A percentile compares a stretch with the other conserved stretches of the same genome.
phyloP scores from a whole-genome alignment of 352 stramenopile species.

The Phytophthora cryptogea region DNA sequence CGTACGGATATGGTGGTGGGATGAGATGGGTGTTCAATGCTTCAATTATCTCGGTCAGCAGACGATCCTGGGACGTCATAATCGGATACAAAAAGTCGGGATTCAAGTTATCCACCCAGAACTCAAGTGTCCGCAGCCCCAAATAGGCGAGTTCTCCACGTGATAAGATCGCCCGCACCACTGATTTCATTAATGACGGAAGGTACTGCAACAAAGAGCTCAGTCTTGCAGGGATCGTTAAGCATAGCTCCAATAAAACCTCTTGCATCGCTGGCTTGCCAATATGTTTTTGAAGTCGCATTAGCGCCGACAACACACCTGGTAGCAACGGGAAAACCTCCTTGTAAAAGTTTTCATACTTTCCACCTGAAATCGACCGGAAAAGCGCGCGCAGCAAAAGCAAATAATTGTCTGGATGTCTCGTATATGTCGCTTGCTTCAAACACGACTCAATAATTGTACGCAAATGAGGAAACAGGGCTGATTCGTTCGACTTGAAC shows the following conservation, averaged over 20 bases:
- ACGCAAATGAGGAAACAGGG: slow-evolving; percentile 93
- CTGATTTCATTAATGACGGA: slow-evolving; percentile 95
- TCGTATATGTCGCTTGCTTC: slow-evolving; percentile 89
- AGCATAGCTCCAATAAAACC: slow-evolving; percentile 94
- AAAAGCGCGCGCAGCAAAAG: slow-evolving; percentile 95
- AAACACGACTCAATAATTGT: slow-evolving; percentile 94
- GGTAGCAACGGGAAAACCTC: slow-evolving; percentile 95
- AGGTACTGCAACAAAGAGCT: slow-evolving; percentile 97
- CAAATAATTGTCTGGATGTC: slow-evolving; percentile 95
- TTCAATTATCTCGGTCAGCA: slow-evolving; percentile 95
- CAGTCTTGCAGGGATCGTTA: slow-evolving; percentile 96
- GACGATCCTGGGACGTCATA: slow-evolving; percentile 88
- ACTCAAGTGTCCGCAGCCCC: slow-evolving; percentile 95
- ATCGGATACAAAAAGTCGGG: slow-evolving; percentile 96
- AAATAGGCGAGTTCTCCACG: slow-evolving; percentile 96
- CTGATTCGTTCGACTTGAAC: slow-evolving; percentile 96
- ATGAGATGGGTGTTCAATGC: slow-evolving; percentile 95
- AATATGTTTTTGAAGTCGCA: slow-evolving; percentile 92
- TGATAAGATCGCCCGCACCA: slow-evolving; percentile 94
- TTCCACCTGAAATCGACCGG: slow-evolving; percentile 95
- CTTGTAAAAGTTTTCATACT: slow-evolving; percentile 98
- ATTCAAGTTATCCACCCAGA: slow-evolving; percentile 99
- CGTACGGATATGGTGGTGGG: slow-evolving; percentile 97
- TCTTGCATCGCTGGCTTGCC: slow-evolving; percentile 87
- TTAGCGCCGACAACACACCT: slow-evolving; percentile 92